phyloP scores from a whole-genome alignment of 441 rosid species.

The Euphorbia schlechtendalii region DNA sequence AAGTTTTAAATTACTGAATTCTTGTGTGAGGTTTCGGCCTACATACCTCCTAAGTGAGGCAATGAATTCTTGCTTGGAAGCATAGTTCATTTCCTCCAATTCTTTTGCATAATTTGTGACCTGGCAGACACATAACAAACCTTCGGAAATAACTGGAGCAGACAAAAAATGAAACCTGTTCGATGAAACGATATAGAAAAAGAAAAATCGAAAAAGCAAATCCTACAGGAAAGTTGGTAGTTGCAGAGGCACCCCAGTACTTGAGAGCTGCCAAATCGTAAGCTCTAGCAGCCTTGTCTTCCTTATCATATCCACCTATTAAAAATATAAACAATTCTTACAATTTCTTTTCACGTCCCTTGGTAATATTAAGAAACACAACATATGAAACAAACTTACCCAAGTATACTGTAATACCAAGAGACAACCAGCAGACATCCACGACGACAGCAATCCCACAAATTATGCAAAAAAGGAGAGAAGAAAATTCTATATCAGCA shows the following conservation, averaged over 20 bases:
- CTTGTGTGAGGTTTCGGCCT: too few relatives aligned
- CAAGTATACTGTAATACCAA: conserved; percentile 55
- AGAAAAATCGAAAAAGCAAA: not conserved
- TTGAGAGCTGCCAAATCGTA: conserved; percentile 91
- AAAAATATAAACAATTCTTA: not conserved
- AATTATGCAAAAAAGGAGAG: conserved; percentile 25
- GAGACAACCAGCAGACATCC: conserved; percentile 27
- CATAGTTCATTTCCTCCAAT: conserved; percentile 77
- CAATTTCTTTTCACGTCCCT: too few relatives aligned
- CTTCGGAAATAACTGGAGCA: conserved; percentile 15
- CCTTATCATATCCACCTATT: conserved; percentile 91
- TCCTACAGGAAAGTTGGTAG: conserved; percentile 71
- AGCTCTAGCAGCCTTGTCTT: conserved; percentile 91
- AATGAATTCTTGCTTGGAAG: conserved; percentile 81
- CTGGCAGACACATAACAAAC: conserved; percentile 23
- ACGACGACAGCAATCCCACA: not conserved
- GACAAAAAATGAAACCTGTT: not conserved
- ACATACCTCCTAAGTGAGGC: conserved; percentile 89
- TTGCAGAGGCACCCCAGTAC: conserved; percentile 86
- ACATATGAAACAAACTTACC: conserved; percentile 34
- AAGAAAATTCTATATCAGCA: conserved; percentile 15
- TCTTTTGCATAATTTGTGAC: conserved; percentile 56
- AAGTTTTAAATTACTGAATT: not conserved
- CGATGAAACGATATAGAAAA: too few relatives aligned
- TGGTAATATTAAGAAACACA: not conserved